phyloP scores from a whole-genome alignment of 169 alveolate species.

The Plasmodium yoelii region DNA sequence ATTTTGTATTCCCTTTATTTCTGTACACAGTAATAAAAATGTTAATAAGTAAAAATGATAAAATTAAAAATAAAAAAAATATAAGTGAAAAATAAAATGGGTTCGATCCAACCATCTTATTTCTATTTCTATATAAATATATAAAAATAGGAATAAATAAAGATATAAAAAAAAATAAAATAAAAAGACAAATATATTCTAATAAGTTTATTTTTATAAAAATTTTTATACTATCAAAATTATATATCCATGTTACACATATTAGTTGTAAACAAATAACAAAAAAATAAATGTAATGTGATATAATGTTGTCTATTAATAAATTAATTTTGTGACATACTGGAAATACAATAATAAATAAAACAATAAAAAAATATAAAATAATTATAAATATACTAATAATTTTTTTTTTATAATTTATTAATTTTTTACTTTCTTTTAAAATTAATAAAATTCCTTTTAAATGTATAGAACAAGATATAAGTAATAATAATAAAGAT shows the following conservation, averaged over 20 bases:
- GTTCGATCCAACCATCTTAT: neutral
- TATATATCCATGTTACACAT: slow-evolving; percentile 55
- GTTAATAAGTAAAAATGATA: slow-evolving; percentile 14
- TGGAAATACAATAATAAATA: slow-evolving; percentile 2
- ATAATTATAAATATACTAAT: slow-evolving; percentile 38
- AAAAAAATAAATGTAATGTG: slow-evolving; percentile 39
- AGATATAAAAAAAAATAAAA: slow-evolving; percentile 3
- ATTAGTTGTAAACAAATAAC: slow-evolving; percentile 22
- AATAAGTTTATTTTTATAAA: slow-evolving; percentile 3
- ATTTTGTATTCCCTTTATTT: neutral
- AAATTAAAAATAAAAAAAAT: neutral
- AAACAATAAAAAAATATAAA: slow-evolving; percentile 15
- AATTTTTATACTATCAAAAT: slow-evolving; percentile 1
- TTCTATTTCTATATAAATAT: slow-evolving; percentile 10
- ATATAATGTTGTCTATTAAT: slow-evolving; percentile 5
- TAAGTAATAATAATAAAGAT: slow-evolving; percentile 24
- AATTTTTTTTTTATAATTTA: slow-evolving; percentile 17
- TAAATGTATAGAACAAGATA: slow-evolving; percentile 41
- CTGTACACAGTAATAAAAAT: neutral
- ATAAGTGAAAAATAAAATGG: neutral
- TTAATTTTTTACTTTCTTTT: slow-evolving; percentile 63
- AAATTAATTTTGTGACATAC: slow-evolving; percentile 10
- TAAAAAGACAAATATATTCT: neutral
- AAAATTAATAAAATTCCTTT: slow-evolving; percentile 46
- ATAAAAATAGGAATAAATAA: slow-evolving; percentile 2